A percentile compares a stretch with the other conserved stretches of the same genome.
Evolutionary conservation across 768 basidiomycete genomes (phyloP).

Genomic region (Agrocybe praecox): DNA sequence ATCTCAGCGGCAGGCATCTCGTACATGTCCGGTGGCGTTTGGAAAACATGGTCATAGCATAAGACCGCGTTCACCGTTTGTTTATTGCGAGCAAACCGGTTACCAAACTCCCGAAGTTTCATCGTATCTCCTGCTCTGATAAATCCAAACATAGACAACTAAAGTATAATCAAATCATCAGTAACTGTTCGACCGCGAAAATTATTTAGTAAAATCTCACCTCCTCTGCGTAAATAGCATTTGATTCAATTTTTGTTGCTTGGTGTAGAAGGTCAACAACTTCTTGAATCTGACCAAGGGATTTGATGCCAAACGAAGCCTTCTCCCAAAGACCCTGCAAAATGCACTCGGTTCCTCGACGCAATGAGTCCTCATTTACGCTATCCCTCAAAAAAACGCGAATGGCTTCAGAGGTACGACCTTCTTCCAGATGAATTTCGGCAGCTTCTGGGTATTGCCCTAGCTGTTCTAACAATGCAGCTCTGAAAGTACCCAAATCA

Average conservation of each 20-base stretch:
- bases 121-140: slow-evolving; percentile 14
- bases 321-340: slow-evolving; percentile 49
- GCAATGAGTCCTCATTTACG: slow-evolving; percentile 24
- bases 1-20: slow-evolving; percentile 26
- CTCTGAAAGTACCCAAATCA: slow-evolving; percentile 51
- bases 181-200: no score
- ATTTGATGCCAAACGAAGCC: slow-evolving; percentile 41
- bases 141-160: slow-evolving; percentile 2
- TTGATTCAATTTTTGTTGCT: slow-evolving; percentile 12
- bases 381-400: slow-evolving; percentile 38
- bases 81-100: slow-evolving; percentile 24
- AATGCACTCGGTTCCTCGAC: slow-evolving; percentile 39
- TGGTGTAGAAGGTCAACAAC: slow-evolving; percentile 28
- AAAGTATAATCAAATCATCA: neutral
- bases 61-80: slow-evolving; percentile 35
- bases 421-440: slow-evolving; percentile 49
- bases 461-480: slow-evolving; percentile 42
- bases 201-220: neutral
- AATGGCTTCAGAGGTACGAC: slow-evolving; percentile 49
- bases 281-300: slow-evolving; percentile 11
- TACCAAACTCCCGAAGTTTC: slow-evolving; percentile 32
- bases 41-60: slow-evolving; percentile 45
- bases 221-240: slow-evolving; percentile 1
- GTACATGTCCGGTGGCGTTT: slow-evolving; percentile 25
- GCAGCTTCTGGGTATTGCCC: slow-evolving; percentile 52